Evolutionary conservation across 495 filamentous ascomycete genomes (phyloP), one percentile per base, ranked within the genome.

Genomic region (Extremus antarcticus): DNA sequence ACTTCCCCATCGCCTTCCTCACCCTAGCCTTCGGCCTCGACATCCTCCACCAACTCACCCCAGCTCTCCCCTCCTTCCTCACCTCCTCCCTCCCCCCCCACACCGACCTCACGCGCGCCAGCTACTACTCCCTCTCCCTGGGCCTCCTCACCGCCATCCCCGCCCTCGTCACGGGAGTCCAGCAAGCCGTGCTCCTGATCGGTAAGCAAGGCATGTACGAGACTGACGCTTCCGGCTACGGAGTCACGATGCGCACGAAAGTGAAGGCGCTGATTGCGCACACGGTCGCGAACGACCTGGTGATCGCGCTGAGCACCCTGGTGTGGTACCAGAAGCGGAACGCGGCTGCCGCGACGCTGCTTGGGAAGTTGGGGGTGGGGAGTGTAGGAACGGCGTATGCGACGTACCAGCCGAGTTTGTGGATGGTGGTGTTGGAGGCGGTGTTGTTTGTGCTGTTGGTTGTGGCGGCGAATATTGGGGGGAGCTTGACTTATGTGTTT

Each of bases 1-100:
- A 70, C 58, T 66, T 63, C 53, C 67, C 67, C 45, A 60, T 70
- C 50, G 52, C 67, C 55, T 66, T 70, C 62, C 62, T 62, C 54
- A n/a, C 21, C 49, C 55, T 68, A 22, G 57, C 59, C 40, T 61
- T 61, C 53, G 57, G 32, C 50, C 65, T 70, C 51, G 67, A 70
- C 50, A 47, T 59, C 48, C 21, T 63, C 49, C 41, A 59, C 57
- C 11, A 25, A 47, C 17, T 57, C 19, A 23, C 48, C 39, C 7
- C 46, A 45, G 2, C 17, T 46, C 57, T 63, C 29, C 55, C 54
- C 32, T 10, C 39, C 43, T 8, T 19, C 51, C 25, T 59, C 62
- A 47, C 50, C 51, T 25, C n/a, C 50, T n/a, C 7, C 22, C 47
- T 57, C 47, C 55, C 56, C 41, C 3, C 47, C 21, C 24, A 43